A percentile compares a stretch with the other conserved stretches of the same genome.
Evolutionary conservation across 805 yeast genomes (phyloP).

Genomic region (Yamadazyma insecticola): DNA sequence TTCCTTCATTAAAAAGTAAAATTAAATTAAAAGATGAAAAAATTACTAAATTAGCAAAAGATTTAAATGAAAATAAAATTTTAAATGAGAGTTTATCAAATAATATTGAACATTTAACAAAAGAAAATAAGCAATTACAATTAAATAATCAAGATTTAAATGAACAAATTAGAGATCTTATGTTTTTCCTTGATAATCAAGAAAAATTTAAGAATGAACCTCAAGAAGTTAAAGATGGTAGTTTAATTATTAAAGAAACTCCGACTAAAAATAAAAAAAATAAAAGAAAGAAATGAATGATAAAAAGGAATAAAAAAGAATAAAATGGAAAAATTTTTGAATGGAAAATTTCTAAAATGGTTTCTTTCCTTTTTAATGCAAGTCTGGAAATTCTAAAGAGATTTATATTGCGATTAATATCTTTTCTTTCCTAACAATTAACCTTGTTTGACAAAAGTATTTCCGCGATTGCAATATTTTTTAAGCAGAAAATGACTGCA

Average conservation of each 20-base stretch:
- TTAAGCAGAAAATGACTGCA: too few relatives aligned
- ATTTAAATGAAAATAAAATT: slow-evolving; percentile 26
- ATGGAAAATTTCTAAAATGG: too few relatives aligned
- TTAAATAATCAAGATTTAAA: slow-evolving; percentile 44
- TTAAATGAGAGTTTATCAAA: slow-evolving; percentile 36
- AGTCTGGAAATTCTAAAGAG: too few relatives aligned
- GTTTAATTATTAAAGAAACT: slow-evolving; percentile 42
- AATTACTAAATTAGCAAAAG: slow-evolving; percentile 22
- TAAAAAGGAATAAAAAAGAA: not conserved
- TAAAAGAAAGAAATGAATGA: slow-evolving; percentile 10
- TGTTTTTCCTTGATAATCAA: slow-evolving; percentile 74
- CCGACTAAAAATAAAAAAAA: slow-evolving; percentile 17
- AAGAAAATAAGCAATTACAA: slow-evolving; percentile 22
- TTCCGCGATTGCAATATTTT: slow-evolving; percentile 1
- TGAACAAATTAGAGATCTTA: slow-evolving; percentile 69
- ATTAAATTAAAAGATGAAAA: slow-evolving; percentile 26
- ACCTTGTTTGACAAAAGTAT: not conserved
- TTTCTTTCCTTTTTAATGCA: too few relatives aligned
- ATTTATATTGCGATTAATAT: too few relatives aligned
- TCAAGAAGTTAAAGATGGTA: slow-evolving; percentile 71
- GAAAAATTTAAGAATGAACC: slow-evolving; percentile 68
- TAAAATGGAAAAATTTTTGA: too few relatives aligned
- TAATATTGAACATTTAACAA: slow-evolving; percentile 32
- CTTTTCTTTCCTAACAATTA: too few relatives aligned
- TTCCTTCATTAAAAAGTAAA: slow-evolving; percentile 32